Base-by-base conservation (phyloP, 164 flowering plant species). In the Houttuynia cordata region DNA sequence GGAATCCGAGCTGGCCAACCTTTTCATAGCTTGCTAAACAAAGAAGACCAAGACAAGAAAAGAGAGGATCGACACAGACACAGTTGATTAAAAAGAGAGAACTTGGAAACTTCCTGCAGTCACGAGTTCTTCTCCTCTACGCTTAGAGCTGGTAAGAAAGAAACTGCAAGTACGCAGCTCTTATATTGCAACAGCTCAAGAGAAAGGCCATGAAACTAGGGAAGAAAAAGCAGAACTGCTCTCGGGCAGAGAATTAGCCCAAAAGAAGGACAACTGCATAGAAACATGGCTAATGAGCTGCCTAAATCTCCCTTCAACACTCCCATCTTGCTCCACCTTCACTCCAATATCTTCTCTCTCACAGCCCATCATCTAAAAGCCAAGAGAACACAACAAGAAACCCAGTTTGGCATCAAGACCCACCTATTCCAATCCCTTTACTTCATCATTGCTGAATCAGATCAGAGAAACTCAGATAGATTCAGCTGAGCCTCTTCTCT, bases 1-100 rank as follows among this genome's bases (percentile, higher is more conserved):
- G 19, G 98, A 87, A 68, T 89, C 98, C 52, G 88, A 75, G 79
- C 90, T 87, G 62, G 81, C 74, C 64, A 79, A 75, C 74, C 95
- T 81, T 83, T 82, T 88, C 89, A 88, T 88, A 64, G 57, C 59
- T 64, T 40, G 14, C 59, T 61, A 30, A n/a, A 37, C 0, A 57
- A 9, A 37, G 23, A 39, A 41, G 54, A 45, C 3, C 24, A 45
- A 24, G 50, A 50, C 7, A 30, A 24, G n/a, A 61, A 61, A 15
- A 7, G 47, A 41, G 21, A 24, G 19, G 30, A 40, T 24, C 24
- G 4, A n/a, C 41, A 7, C 56, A 20, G 22, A 9, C 6, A 10
- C 17, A 4, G n/a, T n/a, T n/a, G n/a, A n/a, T n/a, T n/a, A n/a
- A n/a, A 12, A 24, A 22, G 39, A 56, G 30, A 56, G 9, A 25